Percentiles rank a stretch among this genome's conserved stretches.
These are phyloP conservation scores for Cyclostephanos invisitatus DNA, from an alignment of 108 stramenopile species.

Conservation along the genomic window DNA sequence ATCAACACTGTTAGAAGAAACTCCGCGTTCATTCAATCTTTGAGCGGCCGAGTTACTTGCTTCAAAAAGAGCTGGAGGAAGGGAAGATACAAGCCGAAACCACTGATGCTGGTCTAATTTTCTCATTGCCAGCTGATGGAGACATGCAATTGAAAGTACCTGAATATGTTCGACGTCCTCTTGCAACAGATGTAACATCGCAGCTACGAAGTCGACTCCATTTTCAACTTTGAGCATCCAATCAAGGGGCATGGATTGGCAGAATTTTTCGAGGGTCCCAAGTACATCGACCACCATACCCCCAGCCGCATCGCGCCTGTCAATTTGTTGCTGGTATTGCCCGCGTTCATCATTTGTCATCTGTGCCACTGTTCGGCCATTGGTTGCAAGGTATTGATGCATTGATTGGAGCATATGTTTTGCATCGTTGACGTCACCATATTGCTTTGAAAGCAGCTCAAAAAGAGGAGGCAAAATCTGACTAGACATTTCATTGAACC, in stretches of 20 bases:
- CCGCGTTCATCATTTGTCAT: slow-evolving; percentile 72
- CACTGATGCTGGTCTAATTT: slow-evolving; percentile 73
- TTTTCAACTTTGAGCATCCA: slow-evolving; percentile 64
- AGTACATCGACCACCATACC: slow-evolving; percentile 68
- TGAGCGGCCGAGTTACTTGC: slow-evolving; percentile 56
- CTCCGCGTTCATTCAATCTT: slow-evolving; percentile 50
- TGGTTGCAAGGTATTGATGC: slow-evolving; percentile 64
- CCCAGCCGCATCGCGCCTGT: slow-evolving; percentile 40
- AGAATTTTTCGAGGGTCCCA: slow-evolving; percentile 70
- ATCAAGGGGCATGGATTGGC: slow-evolving; percentile 82
- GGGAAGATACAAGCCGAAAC: slow-evolving; percentile 64
- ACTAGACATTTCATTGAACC: slow-evolving; percentile 79
- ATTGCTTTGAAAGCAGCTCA: slow-evolving; percentile 68
- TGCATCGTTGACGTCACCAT: slow-evolving; percentile 53
- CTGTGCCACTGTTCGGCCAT: slow-evolving; percentile 55
- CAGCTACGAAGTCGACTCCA: slow-evolving; percentile 65
- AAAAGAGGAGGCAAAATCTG: slow-evolving; percentile 74
- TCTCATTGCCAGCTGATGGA: slow-evolving; percentile 71
- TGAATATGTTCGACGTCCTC: slow-evolving; percentile 72
- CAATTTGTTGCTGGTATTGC: slow-evolving; percentile 60
- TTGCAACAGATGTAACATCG: slow-evolving; percentile 73
- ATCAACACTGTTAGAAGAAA: slow-evolving; percentile 33
- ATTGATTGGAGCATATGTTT: slow-evolving; percentile 64
- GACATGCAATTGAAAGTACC: slow-evolving; percentile 62
- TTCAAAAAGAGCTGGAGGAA: slow-evolving; percentile 68